Percentiles rank a stretch among this genome's conserved stretches.
Evolutionary conservation across 2,329 filamentous ascomycete genomes (phyloP).

Genomic region (Colletotrichum camelliae): DNA sequence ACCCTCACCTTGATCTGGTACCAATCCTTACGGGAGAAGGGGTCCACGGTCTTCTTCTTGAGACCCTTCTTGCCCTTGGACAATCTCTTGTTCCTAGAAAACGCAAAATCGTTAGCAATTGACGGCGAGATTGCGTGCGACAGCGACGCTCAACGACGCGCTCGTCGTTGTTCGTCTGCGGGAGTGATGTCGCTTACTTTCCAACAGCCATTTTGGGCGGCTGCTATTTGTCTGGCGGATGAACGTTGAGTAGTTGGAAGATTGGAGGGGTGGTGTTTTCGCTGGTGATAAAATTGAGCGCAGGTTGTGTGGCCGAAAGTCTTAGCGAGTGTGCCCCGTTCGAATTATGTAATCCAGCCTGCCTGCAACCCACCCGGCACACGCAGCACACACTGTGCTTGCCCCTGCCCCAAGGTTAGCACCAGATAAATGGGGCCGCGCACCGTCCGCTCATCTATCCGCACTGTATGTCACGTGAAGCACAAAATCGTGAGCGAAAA

Average conservation of each 20-base stretch:
- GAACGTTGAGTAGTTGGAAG: conserved; percentile 48
- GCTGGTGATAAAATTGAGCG: conserved; percentile 33
- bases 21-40: conserved; percentile 99
- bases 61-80: conserved; percentile 99
- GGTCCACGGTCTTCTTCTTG: conserved; percentile 99
- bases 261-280: conserved; percentile 43
- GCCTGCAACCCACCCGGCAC: background rate
- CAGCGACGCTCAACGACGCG: background rate
- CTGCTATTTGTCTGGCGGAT: conserved; percentile 51
- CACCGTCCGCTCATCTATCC: background rate
- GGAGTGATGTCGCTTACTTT: conserved; percentile 50
- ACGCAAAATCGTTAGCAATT: conserved; percentile 27
- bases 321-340: conserved; percentile 23
- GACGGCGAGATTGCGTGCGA: conserved; percentile 7
- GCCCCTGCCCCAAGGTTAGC: conserved; percentile 2
- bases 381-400: background rate
- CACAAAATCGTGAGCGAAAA: background rate
- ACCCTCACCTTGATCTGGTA: conserved; percentile 87
- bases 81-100: conserved; percentile 95
- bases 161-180: background rate
- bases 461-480: conserved; percentile 3
- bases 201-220: conserved; percentile 63
- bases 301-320: conserved; percentile 31
- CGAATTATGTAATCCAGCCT: conserved; percentile 13
- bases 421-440: background rate